phyloP scores from a whole-genome alignment of 192 early-diverging fungal species.

The Backusella macrospora region DNA sequence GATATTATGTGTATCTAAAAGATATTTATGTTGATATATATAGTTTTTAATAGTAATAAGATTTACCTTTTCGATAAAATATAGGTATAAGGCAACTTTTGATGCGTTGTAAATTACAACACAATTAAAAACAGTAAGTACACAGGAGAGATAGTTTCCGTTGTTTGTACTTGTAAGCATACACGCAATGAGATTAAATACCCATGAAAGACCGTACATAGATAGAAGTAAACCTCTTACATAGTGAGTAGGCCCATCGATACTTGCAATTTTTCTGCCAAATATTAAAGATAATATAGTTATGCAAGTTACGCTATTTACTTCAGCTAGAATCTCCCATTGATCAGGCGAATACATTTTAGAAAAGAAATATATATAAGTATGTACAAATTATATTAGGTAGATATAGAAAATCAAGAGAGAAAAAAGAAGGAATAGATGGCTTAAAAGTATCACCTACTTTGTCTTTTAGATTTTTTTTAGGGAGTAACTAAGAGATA shows the following conservation, averaged over 20 bases:
- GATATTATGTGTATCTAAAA: conserved; percentile 30
- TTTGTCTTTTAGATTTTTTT: neutral
- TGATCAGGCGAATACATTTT: conserved; percentile 42
- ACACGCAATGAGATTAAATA: conserved; percentile 45
- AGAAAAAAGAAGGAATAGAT: neutral
- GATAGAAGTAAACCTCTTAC: conserved; percentile 40
- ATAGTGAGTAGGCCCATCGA: conserved; percentile 44
- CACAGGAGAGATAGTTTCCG: conserved; percentile 43
- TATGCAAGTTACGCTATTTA: conserved; percentile 47
- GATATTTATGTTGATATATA: neutral
- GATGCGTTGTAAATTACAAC: conserved; percentile 42
- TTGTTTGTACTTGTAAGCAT: conserved; percentile 53
- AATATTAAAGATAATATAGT: conserved; percentile 45
- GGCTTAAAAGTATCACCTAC: neutral
- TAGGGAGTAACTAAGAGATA: neutral
- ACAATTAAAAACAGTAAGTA: conserved; percentile 39
- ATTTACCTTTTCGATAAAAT: conserved; percentile 50
- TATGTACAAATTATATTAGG: neutral
- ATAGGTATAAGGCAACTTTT: conserved; percentile 51
- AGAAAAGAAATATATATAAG: neutral
- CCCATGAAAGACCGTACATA: conserved; percentile 47
- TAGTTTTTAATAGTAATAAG: neutral
- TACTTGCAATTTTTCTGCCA: conserved; percentile 48
- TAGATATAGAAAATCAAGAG: neutral
- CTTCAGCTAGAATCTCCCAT: conserved; percentile 41